Base-by-base conservation (phyloP, 108 stramenopile species). In the Schizochytrium sp. region DNA sequence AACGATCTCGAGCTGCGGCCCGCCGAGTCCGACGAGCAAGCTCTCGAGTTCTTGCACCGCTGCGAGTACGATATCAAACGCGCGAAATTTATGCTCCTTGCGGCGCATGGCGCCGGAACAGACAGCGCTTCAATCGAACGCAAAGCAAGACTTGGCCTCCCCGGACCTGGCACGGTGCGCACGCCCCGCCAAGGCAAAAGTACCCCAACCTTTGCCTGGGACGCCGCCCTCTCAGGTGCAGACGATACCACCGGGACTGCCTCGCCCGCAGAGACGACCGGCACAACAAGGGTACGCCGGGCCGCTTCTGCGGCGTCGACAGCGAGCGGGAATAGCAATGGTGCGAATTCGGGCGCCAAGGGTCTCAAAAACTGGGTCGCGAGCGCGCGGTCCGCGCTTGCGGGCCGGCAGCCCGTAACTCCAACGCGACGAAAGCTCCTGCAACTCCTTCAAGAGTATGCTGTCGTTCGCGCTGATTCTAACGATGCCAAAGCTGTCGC, bases 21-120 rank as follows among this genome's bases (percentile, higher is more conserved):
- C 45, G n/a, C 51, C n/a, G 76, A 47, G 28, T 83, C 76, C 25
- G 76, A 83, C 76, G 76, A 83, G 51, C 76, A 53, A 12, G 76
- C 76, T 12, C 51, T 83, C 51, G 76, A 83, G 76, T 83, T 83
- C 48, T 45, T 83, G 23, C 76, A 83, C 23, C 76, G 76, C 45
- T 83, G 76, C 76, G n/a, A 83, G 5, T 83, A 83, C 51, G 76
- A 83, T 83, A 34, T 83, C 51, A 83, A 53, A 16, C 76, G 76
- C 45, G 76, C 76, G 6, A 83, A 83, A 53, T 83, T 83, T 4
- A 21, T 53, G 45, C 76, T 83, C 76, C 76, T 83, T 12, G 19
- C 76, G 0, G 12, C 48, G 6, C 76, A 83, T 53, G 76, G 76
- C 48, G 76, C 51, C n/a, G 76, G 76, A 2, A 69, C 41, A 14